Percentiles rank a stretch among this genome's conserved stretches.
Conservation (phyloP, 257 asterid genomes). For the Jasminum sambac region DNA sequence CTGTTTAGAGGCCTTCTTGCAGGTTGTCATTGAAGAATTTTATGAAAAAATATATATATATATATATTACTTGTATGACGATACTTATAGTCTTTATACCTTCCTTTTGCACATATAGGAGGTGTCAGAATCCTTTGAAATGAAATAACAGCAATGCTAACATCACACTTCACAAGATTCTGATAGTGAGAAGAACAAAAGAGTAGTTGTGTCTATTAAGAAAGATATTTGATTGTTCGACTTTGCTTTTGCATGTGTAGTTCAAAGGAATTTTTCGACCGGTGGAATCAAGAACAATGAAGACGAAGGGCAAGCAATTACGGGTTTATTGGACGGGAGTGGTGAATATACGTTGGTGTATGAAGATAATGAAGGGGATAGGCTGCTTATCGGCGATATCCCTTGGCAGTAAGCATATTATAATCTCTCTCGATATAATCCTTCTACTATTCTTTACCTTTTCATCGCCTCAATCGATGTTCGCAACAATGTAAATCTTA, state of each 20-base stretch:
- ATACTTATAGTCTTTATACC: too few species aligned
- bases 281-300: constrained; percentile 42
- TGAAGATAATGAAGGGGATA: constrained; percentile 98
- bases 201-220: too few species aligned
- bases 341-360: constrained; percentile 94
- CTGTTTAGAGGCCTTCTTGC: constrained; percentile 90
- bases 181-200: too few species aligned
- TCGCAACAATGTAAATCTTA: too few species aligned
- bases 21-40: constrained; percentile 38
- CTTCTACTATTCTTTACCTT: constrained; percentile 8
- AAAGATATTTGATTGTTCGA: not conserved
- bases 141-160: too few species aligned
- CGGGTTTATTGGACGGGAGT: constrained; percentile 75
- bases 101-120: too few species aligned
- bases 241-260: constrained; percentile 31
- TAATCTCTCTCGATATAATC: constrained; percentile 22
- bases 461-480: not conserved
- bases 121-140: too few species aligned
- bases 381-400: constrained; percentile 97
- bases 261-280: constrained; percentile 49
- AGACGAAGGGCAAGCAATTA: constrained; percentile 43
- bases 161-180: too few species aligned
- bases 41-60: not conserved
- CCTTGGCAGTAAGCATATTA: constrained; percentile 94
- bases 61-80: too few species aligned